These are phyloP conservation scores for Ganoderma sinense DNA, from an alignment of 1,284 basidiomycete species.

Conservation along the genomic window DNA sequence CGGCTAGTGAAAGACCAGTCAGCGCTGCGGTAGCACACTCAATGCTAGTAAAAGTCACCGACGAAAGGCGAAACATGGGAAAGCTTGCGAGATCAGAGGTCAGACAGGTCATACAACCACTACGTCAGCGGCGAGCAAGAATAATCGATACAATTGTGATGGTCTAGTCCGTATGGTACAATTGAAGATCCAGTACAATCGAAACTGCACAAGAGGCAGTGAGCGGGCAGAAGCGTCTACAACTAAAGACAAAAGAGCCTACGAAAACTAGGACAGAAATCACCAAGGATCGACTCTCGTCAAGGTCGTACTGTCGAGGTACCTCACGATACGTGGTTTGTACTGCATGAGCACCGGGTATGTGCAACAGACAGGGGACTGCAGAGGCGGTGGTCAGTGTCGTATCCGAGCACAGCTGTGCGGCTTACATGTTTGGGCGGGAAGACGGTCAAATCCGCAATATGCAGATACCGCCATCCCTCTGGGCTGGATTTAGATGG, in stretches of 20 bases:
- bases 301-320: slow-evolving; percentile 10
- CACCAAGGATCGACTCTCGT: slow-evolving; percentile 8
- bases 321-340: slow-evolving; percentile 10
- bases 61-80: neutral
- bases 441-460: slow-evolving; percentile 14
- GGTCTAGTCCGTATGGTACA: neutral
- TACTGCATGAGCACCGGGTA: slow-evolving; percentile 18
- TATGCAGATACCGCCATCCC: slow-evolving; percentile 6
- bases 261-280: neutral
- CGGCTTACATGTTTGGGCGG: slow-evolving; percentile 11
- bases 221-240: neutral
- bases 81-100: neutral
- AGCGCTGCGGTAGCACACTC: neutral
- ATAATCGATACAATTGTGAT: slow-evolving; percentile 2
- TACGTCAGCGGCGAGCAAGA: neutral
- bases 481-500: neutral
- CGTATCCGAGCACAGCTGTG: no score
- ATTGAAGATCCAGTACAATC: slow-evolving; percentile 2
- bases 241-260: neutral
- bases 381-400: neutral
- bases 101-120: neutral
- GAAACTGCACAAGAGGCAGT: neutral
- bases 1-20: neutral
- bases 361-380: slow-evolving; percentile 1
- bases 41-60: neutral